phyloP scores from a whole-genome alignment of 1,284 basidiomycete genomes.

The Cryptococcus amylolentus region DNA sequence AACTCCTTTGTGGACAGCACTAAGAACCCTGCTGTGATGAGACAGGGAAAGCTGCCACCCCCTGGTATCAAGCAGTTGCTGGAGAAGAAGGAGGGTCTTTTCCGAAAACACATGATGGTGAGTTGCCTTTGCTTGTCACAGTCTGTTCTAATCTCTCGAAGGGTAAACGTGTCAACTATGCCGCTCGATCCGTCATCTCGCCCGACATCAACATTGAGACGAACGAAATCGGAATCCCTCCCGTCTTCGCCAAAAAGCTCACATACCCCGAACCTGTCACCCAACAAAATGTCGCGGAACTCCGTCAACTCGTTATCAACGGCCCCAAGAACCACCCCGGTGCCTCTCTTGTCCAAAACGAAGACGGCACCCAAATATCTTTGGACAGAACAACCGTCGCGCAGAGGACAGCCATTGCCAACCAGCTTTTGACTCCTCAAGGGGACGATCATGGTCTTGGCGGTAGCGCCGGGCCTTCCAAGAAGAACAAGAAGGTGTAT shows the following conservation, averaged over 20 bases:
- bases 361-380: slow-evolving; percentile 82
- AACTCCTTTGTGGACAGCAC: slow-evolving; percentile 97
- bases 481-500: slow-evolving; percentile 96
- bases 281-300: slow-evolving; percentile 78
- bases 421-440: slow-evolving; percentile 90
- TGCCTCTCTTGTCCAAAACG: slow-evolving; percentile 89
- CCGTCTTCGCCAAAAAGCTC: slow-evolving; percentile 93
- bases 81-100: slow-evolving; percentile 98
- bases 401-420: slow-evolving; percentile 93
- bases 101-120: slow-evolving; percentile 99
- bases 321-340: slow-evolving; percentile 89
- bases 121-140: slow-evolving; percentile 18
- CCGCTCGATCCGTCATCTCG: slow-evolving; percentile 98
- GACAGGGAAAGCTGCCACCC: slow-evolving; percentile 88
- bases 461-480: slow-evolving; percentile 58
- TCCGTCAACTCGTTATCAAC: slow-evolving; percentile 88
- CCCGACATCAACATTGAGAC: slow-evolving; percentile 99
- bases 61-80: slow-evolving; percentile 93
- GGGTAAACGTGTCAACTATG: slow-evolving; percentile 99
- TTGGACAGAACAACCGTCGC: slow-evolving; percentile 80
- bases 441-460: slow-evolving; percentile 60
- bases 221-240: slow-evolving; percentile 97
- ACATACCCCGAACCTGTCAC: slow-evolving; percentile 99
- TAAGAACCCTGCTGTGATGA: slow-evolving; percentile 83
- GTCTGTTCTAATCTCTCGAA: slow-evolving; percentile 40